Percentiles rank a stretch among this genome's conserved stretches.
Evolutionary conservation across 305 asterid species (phyloP).

Genomic region (Rubia tinctorum): DNA sequence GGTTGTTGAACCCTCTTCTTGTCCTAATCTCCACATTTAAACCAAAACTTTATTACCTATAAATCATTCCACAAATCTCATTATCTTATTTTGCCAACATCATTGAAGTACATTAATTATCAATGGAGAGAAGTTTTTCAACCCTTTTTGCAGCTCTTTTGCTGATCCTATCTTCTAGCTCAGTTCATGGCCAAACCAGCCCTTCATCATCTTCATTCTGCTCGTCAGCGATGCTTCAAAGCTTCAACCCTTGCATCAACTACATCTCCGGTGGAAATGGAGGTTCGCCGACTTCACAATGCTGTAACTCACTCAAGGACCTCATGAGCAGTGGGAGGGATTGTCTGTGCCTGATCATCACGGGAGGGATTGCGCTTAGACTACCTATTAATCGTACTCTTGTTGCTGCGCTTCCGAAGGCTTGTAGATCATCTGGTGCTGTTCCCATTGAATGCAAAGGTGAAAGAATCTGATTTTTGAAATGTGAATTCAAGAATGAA

Average conservation of each 20-base stretch:
- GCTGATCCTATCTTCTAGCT: slow-evolving; percentile 19
- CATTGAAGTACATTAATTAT: neutral
- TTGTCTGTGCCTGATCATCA: slow-evolving; percentile 60
- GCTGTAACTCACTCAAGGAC: slow-evolving; percentile 61
- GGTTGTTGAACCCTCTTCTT: slow-evolving; percentile 53
- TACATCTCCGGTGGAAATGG: slow-evolving; percentile 33
- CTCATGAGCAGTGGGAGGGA: slow-evolving; percentile 60
- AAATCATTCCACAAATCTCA: slow-evolving; percentile 26
- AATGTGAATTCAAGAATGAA: neutral
- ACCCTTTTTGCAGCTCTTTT: slow-evolving; percentile 26
- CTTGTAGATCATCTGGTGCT: slow-evolving; percentile 56
- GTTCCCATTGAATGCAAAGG: slow-evolving; percentile 84
- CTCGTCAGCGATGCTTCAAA: slow-evolving; percentile 53
- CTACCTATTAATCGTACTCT: slow-evolving; percentile 57
- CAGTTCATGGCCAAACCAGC: slow-evolving; percentile 37
- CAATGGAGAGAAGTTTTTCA: slow-evolving; percentile 22
- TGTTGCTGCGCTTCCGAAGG: slow-evolving; percentile 64
- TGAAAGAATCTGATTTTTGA: slow-evolving; percentile 11
- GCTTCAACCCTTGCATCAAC: slow-evolving; percentile 51
- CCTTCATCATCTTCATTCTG: slow-evolving; percentile 30
- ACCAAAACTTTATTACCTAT: slow-evolving; percentile 21
- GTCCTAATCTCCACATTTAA: slow-evolving; percentile 8
- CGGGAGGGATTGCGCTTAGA: slow-evolving; percentile 56
- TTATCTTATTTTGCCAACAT: neutral
- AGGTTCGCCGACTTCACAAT: slow-evolving; percentile 48